These are phyloP conservation scores for Chenopodium suecicum DNA, from an alignment of 148 eudicot species.

Conservation along the genomic window DNA sequence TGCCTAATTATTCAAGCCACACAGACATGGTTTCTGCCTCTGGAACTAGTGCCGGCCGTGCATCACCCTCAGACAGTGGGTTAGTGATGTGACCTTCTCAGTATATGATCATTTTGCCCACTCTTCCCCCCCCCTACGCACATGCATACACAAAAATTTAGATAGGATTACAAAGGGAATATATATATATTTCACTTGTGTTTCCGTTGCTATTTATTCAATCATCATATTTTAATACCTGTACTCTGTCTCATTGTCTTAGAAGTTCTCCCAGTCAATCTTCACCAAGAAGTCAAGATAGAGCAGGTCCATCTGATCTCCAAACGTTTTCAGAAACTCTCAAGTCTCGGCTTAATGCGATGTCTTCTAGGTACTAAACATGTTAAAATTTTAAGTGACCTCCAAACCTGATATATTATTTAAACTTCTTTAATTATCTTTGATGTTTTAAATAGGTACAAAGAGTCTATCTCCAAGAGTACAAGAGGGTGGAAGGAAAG, in stretches of 20 bases:
- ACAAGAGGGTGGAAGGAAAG: conserved; percentile 92
- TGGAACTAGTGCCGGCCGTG: conserved; percentile 52
- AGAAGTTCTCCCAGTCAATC: conserved; percentile 57
- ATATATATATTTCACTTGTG: not conserved
- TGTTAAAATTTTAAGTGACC: not conserved
- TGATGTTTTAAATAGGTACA: conserved; percentile 45
- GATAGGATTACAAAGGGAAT: not conserved
- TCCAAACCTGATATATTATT: not conserved
- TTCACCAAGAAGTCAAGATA: conserved; percentile 59
- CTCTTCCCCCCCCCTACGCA: not conserved
- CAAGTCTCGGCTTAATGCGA: conserved; percentile 69
- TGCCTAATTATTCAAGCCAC: conserved; percentile 43
- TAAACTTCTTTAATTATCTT: not conserved
- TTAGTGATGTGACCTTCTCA: conserved; percentile 20
- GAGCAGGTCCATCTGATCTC: conserved; percentile 89
- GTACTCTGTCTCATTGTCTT: conserved; percentile 10
- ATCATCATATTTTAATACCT: not conserved
- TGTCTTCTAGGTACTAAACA: conserved; percentile 62
- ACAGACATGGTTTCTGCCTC: conserved; percentile 48
- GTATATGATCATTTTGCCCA: not conserved
- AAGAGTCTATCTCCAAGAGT: conserved; percentile 83
- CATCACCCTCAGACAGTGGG: conserved; percentile 67
- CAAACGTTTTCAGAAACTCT: conserved; percentile 81
- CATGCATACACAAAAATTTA: too few species aligned
- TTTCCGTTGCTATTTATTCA: not conserved